phyloP scores from a whole-genome alignment of 1,284 basidiomycete genomes.

The Bjerkandera adusta region DNA sequence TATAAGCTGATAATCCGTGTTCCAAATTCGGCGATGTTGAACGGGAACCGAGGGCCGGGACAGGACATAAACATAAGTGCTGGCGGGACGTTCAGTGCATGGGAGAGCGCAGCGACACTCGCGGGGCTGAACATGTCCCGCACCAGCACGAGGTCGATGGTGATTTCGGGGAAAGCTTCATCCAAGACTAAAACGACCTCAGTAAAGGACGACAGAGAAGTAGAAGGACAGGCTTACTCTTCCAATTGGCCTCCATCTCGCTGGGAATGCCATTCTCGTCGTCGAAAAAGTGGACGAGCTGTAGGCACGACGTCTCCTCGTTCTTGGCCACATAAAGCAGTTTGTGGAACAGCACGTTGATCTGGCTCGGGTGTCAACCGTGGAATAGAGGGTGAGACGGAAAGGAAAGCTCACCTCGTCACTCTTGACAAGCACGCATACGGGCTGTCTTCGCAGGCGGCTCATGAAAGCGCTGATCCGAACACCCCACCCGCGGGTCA shows the following conservation, averaged over 20 bases:
- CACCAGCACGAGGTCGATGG: constrained; percentile 37
- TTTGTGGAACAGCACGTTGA: constrained; percentile 61
- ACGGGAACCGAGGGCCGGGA: constrained; percentile 40
- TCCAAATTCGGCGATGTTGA: constrained; percentile 44
- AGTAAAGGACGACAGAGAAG: neutral
- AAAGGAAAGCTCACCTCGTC: constrained; percentile 67
- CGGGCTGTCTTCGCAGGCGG: constrained; percentile 46
- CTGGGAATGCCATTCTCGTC: constrained; percentile 49
- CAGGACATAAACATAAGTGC: constrained; percentile 56
- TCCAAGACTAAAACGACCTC: constrained; percentile 21
- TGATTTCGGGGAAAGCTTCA: constrained; percentile 29
- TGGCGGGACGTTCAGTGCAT: constrained; percentile 41
- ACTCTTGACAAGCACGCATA: constrained; percentile 57
- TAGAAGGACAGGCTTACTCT: constrained; percentile 37
- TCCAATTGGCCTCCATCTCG: constrained; percentile 61
- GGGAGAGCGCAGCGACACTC: constrained; percentile 43
- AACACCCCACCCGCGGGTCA: constrained; percentile 40
- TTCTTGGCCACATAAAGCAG: constrained; percentile 62
- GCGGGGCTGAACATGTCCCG: constrained; percentile 42
- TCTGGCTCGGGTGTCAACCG: constrained; percentile 34
- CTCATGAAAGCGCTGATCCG: constrained; percentile 44
- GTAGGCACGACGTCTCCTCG: constrained; percentile 65
- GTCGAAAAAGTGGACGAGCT: constrained; percentile 63
- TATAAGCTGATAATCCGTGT: constrained; percentile 48
- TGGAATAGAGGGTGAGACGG: too few species aligned